These are phyloP conservation scores for Dalechampia spathulata DNA, from an alignment of 441 rosid genomes.

Conservation along the genomic window DNA sequence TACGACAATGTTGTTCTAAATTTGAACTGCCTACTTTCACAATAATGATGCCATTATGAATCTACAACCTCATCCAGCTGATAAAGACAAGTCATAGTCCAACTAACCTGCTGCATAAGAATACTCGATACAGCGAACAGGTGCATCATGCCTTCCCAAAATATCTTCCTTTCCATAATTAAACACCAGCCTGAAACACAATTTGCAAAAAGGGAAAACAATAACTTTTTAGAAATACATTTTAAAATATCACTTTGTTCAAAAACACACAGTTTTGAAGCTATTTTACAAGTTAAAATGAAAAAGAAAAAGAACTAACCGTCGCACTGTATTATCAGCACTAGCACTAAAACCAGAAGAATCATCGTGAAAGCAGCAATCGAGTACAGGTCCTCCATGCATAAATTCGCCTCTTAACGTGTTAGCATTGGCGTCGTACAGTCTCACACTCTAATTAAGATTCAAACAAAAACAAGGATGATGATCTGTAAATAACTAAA, in stretches of 20 bases:
- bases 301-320: slow-evolving; percentile 32
- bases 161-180: slow-evolving; percentile 80
- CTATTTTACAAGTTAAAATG: too few species aligned
- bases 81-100: slow-evolving; percentile 1
- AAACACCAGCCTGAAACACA: slow-evolving; percentile 67
- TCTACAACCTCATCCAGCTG: background rate
- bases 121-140: slow-evolving; percentile 92
- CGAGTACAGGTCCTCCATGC: slow-evolving; percentile 92
- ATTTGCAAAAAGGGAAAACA: slow-evolving; percentile 1
- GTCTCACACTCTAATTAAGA: slow-evolving; percentile 49
- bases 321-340: slow-evolving; percentile 63
- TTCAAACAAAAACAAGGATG: background rate
- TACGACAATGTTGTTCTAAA: too few species aligned
- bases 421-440: slow-evolving; percentile 82
- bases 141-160: slow-evolving; percentile 82
- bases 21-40: too few species aligned
- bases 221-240: too few species aligned
- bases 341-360: slow-evolving; percentile 92
- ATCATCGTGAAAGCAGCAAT: slow-evolving; percentile 98
- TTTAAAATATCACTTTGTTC: too few species aligned
- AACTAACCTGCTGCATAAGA: slow-evolving; percentile 86
- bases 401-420: slow-evolving; percentile 75
- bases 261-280: too few species aligned
- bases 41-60: too few species aligned
- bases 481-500: too few species aligned